Evolutionary conservation across 2,329 filamentous ascomycete genomes (phyloP), one percentile per base, ranked within the genome.

Genomic region (Epicoccum sorghinum): DNA sequence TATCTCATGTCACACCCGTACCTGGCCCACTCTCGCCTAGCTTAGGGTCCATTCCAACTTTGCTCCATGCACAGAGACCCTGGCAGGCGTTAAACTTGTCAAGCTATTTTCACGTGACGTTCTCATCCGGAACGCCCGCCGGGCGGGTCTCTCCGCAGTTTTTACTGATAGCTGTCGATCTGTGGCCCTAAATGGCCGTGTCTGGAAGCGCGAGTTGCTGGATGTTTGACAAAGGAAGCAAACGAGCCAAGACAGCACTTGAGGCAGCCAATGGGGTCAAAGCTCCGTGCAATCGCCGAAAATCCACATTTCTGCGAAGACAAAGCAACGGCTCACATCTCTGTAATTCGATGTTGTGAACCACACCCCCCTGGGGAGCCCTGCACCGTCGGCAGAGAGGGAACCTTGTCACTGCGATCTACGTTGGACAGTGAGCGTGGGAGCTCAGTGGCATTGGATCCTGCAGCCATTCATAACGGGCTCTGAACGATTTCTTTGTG

Each of bases 311-410:
- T 5, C 12, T 41, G 36, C 30, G 13, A 46, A 46, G 39, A 54
- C 45, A 48, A 54, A 54, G 46, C 45, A 46, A 27, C n/a, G 14
- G 23, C 18, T n/a, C 22, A 13, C 22, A 25, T 27, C 18, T 30
- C 33, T 54, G 51, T 39, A 49, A 14, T 10, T 25, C 40, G 10
- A 38, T 46, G 46, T 47, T 25, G 41, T 46, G 18, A 47, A 42
- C n/a, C 18, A 25, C 36, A 46, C 52, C 36, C 45, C 45, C 46
- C 40, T 22, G 12, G 30, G 22, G 32, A 7, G 14, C 4, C 3
- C 8, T 25, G 29, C 12, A n/a, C 10, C 12, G 49, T 54, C 45
- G 40, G 45, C 35, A 27, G 30, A 36, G 18, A 45, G 18, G 18
- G 29, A 36, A 29, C 29, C 42, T 37, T 40, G 8, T 41, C 39